Evolutionary conservation across 179 eudicot species (phyloP).

Genomic region (Actinidia chinensis): DNA sequence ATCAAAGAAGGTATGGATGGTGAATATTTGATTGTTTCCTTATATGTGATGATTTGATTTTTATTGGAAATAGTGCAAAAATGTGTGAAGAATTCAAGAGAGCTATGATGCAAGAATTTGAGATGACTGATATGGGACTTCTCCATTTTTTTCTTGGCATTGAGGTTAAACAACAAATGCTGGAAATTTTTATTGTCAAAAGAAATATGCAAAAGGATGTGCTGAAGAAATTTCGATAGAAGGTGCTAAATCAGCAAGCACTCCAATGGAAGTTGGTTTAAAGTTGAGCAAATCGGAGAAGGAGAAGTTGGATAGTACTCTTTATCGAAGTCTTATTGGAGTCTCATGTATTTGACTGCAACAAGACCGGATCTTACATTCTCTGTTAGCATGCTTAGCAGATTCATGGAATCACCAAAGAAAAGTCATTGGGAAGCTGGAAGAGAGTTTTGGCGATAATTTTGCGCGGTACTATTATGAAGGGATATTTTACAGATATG

Average conservation of each 20-base stretch:
- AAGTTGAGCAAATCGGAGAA: conserved; percentile 1
- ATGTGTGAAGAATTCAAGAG: conserved; percentile 21
- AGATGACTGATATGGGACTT: conserved; percentile 25
- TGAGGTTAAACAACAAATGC: conserved; percentile 15
- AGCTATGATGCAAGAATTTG: conserved; percentile 22
- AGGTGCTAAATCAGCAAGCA: not conserved
- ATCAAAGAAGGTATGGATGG: conserved; percentile 7
- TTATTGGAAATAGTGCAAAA: conserved; percentile 8
- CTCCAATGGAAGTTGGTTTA: not conserved
- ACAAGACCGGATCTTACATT: conserved; percentile 17
- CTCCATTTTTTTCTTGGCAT: conserved; percentile 24
- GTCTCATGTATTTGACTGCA: conserved; percentile 24
- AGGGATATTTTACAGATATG: not conserved
- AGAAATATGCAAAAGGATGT: not conserved
- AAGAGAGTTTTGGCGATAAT: conserved; percentile 21
- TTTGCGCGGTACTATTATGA: conserved; percentile 21
- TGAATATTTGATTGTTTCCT: conserved; percentile 8
- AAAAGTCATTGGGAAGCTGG: conserved; percentile 10
- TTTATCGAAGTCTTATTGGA: conserved; percentile 16
- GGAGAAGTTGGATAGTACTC: not conserved
- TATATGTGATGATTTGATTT: conserved; percentile 24
- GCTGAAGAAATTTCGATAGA: conserved; percentile 5
- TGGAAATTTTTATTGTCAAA: conserved; percentile 18
- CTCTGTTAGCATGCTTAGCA: conserved; percentile 10
- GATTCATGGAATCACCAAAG: conserved; percentile 18